Evolutionary conservation across 768 basidiomycete genomes (phyloP), one percentile per base, ranked within the genome.

Genomic region (Macrocybe gigantea): DNA sequence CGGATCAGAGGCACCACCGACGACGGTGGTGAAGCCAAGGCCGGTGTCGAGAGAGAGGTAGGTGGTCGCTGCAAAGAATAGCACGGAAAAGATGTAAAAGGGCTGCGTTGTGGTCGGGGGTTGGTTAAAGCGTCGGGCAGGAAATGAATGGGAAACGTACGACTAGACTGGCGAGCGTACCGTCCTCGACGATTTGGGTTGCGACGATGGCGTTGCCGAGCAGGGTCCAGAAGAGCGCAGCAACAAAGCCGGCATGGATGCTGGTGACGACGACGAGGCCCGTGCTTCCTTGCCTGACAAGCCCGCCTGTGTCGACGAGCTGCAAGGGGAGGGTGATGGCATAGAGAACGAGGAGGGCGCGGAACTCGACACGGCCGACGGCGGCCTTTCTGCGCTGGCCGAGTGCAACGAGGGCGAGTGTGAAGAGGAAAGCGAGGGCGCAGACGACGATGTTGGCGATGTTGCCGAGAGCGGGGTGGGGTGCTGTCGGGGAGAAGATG

Each of bases 151-250:
- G 49, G 38, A 34, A 45, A 77, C 77, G 55, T 46, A 88, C 86
- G 46, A 86, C 67, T 41, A 88, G 52, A 49, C 83, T 79, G 55
- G 78, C 78, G 33, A 83, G 68, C 0, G 89, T 89, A 5, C 93
- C 95, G 58, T 90, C 95, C 62, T 97, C 95, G 47, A 97, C 88
- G 42, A 93, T 61, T 65, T 98, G 95, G n/a, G 85, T 88, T 33
- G 85, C 82, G 14, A 93, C 77, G 50, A 91, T 66, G 7, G 75
- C 87, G 64, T 88, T 91, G 32, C 75, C 88, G 45, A 90, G 69
- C 53, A 92, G 67, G 6, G 76, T 58, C 88, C 91, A 93, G 61
- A 93, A 94, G 4, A 92, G 66, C 3, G 84, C 77, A 3, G 80
- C 83, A 38, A 93, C 79, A 12, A 83, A 52, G 3, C 83, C 93